Evolutionary conservation across 768 basidiomycete species (phyloP).

Genomic region (Xerocomus potaroensis): DNA sequence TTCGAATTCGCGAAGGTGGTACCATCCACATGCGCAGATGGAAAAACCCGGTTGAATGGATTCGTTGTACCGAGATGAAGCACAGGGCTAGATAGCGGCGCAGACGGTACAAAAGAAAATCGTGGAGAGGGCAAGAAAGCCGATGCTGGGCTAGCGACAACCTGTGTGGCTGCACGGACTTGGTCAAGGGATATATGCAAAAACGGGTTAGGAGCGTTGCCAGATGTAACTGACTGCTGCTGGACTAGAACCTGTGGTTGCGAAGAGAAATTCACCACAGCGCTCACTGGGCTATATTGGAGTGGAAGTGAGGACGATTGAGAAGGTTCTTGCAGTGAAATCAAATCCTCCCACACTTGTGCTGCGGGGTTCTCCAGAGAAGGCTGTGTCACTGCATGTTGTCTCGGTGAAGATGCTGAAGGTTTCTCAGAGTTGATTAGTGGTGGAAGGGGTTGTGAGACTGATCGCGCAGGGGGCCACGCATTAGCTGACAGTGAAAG

Average conservation of each 20-base stretch:
- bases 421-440: slow-evolving; percentile 13
- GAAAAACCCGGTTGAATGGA: slow-evolving; percentile 16
- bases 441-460: slow-evolving; percentile 35
- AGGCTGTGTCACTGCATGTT: slow-evolving; percentile 6
- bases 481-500: slow-evolving; percentile 13
- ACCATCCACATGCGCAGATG: neutral
- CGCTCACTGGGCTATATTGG: slow-evolving; percentile 25
- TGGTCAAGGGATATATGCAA: slow-evolving; percentile 12
- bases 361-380: slow-evolving; percentile 18
- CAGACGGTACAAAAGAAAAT: slow-evolving; percentile 5
- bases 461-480: slow-evolving; percentile 23
- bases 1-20: slow-evolving; percentile 8
- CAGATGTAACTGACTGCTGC: slow-evolving; percentile 3
- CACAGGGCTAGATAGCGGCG: slow-evolving; percentile 12
- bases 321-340: slow-evolving; percentile 42
- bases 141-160: slow-evolving; percentile 7
- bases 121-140: neutral
- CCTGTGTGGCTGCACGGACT: neutral
- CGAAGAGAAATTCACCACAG: slow-evolving; percentile 5
- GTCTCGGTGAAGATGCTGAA: slow-evolving; percentile 3
- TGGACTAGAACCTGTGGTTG: slow-evolving; percentile 13
- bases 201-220: slow-evolving; percentile 17
- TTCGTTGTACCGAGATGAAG: slow-evolving; percentile 11
- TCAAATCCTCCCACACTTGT: slow-evolving; percentile 58
- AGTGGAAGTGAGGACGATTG: slow-evolving; percentile 45